These are phyloP conservation scores for Amaranthus hypochondriacus DNA, from an alignment of 148 eudicot species.

Conservation along the genomic window DNA sequence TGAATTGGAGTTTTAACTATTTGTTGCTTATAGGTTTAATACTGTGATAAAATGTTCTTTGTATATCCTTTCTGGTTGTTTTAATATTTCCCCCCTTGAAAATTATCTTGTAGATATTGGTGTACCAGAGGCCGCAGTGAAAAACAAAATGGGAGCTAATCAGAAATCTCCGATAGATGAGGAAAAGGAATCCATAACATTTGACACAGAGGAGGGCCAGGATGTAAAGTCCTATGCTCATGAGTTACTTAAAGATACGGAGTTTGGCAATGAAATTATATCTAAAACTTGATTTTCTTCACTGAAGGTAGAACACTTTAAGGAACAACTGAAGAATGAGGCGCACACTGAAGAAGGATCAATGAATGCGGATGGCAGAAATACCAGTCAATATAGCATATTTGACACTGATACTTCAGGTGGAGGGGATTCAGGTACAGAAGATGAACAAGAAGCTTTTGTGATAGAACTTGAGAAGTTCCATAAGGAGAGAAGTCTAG, in stretches of 20 bases:
- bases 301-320: conserved; percentile 18
- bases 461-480: conserved; percentile 69
- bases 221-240: conserved; percentile 17
- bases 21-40: not conserved
- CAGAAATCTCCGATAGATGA: conserved; percentile 11
- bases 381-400: conserved; percentile 8
- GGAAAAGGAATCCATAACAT: conserved; percentile 16
- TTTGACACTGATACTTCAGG: conserved; percentile 45
- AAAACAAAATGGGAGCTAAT: conserved; percentile 1
- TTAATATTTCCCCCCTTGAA: not conserved
- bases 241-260: conserved; percentile 11
- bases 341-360: conserved; percentile 1
- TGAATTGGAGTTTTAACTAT: not conserved
- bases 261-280: conserved; percentile 18
- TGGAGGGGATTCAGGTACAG: conserved; percentile 54
- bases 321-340: conserved; percentile 23
- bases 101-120: conserved; percentile 6
- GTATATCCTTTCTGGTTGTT: not conserved
- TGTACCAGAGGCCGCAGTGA: conserved; percentile 11
- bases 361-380: conserved; percentile 13
- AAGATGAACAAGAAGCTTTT: conserved; percentile 74
- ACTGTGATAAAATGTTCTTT: conserved; percentile 1
- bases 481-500: conserved; percentile 50
- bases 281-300: conserved; percentile 20
- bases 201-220: conserved; percentile 12